These are phyloP conservation scores for Phallus indusiatus DNA, from an alignment of 768 basidiomycete genomes.

Conservation along the genomic window DNA sequence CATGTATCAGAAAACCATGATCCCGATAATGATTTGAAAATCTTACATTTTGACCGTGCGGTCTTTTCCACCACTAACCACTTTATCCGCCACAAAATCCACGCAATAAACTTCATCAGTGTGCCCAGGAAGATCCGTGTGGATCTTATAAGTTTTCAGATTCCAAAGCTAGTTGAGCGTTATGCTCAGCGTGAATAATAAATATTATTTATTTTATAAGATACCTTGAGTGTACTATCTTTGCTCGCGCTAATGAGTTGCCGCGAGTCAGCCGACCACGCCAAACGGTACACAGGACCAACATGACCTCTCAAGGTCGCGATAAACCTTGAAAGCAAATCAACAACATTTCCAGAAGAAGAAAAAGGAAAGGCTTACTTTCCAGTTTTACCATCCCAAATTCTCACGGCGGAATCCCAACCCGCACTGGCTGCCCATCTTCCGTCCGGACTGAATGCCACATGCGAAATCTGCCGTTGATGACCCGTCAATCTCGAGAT, in stretches of 20 bases:
- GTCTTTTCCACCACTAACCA: constrained; percentile 96
- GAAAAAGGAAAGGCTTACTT: constrained; percentile 23
- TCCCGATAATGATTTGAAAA: not conserved
- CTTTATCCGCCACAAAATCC: constrained; percentile 97
- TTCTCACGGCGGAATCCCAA: constrained; percentile 82
- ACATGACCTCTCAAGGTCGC: constrained; percentile 89
- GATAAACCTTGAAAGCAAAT: constrained; percentile 60
- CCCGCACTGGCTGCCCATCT: constrained; percentile 85
- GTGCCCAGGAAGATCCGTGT: constrained; percentile 89
- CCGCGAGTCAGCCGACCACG: constrained; percentile 92
- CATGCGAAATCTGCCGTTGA: constrained; percentile 89
- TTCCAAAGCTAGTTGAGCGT: constrained; percentile 77
- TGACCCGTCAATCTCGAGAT: constrained; percentile 82
- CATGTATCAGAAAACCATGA: not conserved
- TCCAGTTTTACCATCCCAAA: constrained; percentile 71
- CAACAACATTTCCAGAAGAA: not conserved
- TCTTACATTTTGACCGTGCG: constrained; percentile 87
- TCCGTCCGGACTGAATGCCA: constrained; percentile 91
- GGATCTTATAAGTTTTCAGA: constrained; percentile 91
- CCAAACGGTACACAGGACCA: constrained; percentile 85
- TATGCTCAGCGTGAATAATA: not conserved
- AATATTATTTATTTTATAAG: constrained; percentile 14
- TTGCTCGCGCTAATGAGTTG: constrained; percentile 92
- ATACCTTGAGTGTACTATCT: constrained; percentile 89
- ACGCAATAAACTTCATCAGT: constrained; percentile 98